Evolutionary conservation across 2,329 filamentous ascomycete species (phyloP).

Genomic region (Aspergillus aculeatinus): DNA sequence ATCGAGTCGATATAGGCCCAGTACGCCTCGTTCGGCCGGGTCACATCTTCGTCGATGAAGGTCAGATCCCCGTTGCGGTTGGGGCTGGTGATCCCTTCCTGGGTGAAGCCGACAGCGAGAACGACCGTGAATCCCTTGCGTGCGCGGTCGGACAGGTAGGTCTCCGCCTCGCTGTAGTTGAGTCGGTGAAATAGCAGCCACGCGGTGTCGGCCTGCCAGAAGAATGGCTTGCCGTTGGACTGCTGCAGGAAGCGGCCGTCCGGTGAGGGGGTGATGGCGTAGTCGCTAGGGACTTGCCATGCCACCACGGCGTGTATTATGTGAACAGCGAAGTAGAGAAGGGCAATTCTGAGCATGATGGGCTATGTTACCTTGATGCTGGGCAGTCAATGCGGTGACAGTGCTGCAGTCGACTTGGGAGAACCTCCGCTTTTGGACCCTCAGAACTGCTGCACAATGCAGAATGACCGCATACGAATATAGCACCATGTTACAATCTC

Average conservation of each 20-base stretch:
- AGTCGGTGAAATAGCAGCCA: conserved; percentile 9
- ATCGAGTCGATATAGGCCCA: conserved; percentile 7
- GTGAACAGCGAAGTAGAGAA: neutral
- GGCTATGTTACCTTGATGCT: neutral
- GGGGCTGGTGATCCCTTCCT: neutral
- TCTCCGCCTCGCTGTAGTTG: conserved; percentile 3
- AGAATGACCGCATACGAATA: neutral
- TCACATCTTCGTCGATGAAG: conserved; percentile 4
- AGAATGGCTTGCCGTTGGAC: conserved; percentile 3
- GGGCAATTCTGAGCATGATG: neutral
- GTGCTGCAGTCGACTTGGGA: neutral
- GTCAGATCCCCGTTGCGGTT: conserved; percentile 10
- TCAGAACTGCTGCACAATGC: too few relatives aligned
- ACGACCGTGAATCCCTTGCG: conserved; percentile 4
- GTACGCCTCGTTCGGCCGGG: conserved; percentile 7
- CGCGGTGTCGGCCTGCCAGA: conserved; percentile 14
- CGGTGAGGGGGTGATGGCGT: conserved; percentile 3
- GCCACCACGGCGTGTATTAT: neutral
- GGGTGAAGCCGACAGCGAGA: conserved; percentile 1
- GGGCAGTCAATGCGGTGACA: neutral
- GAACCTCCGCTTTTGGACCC: neutral
- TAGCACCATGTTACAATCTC: neutral
- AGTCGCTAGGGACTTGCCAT: neutral
- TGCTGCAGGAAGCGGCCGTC: conserved; percentile 5
- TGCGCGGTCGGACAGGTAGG: conserved; percentile 6